Evolutionary conservation across 2,329 filamentous ascomycete species (phyloP).

Genomic region (Onygenales sp.): DNA sequence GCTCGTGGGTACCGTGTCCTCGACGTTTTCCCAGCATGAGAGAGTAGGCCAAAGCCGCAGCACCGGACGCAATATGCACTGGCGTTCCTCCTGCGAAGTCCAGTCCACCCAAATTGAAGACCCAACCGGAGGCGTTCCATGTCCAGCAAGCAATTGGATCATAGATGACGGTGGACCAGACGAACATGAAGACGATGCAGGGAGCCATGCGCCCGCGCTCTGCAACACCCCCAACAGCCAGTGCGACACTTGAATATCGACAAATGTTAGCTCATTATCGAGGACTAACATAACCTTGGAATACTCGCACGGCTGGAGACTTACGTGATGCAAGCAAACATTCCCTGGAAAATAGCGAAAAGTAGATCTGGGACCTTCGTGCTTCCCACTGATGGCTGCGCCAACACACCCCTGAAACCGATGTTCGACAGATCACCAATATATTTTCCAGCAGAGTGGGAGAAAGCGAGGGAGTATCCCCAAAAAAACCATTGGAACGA

Average conservation of each 20-base stretch:
- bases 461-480: conserved; percentile 56
- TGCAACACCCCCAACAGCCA: conserved; percentile 75
- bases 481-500: conserved; percentile 91
- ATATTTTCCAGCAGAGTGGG: conserved; percentile 49
- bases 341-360: conserved; percentile 62
- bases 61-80: conserved; percentile 77
- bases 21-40: conserved; percentile 81
- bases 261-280: background rate
- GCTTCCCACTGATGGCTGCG: conserved; percentile 64
- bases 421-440: conserved; percentile 63
- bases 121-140: conserved; percentile 80
- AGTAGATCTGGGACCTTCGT: conserved; percentile 67
- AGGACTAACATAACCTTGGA: background rate
- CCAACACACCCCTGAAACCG: conserved; percentile 68
- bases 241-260: conserved; percentile 52
- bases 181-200: conserved; percentile 83
- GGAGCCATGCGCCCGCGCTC: conserved; percentile 83
- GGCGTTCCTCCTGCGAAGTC: conserved; percentile 88
- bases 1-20: conserved; percentile 75
- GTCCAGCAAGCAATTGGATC: conserved; percentile 93
- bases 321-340: conserved; percentile 68
- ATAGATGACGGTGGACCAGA: conserved; percentile 85
- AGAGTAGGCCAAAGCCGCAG: conserved; percentile 77
- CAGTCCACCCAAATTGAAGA: conserved; percentile 65
- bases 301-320: conserved; percentile 21